These are phyloP conservation scores for Ganoderma lucidum DNA, from an alignment of 1,284 basidiomycete species.

Conservation along the genomic window DNA sequence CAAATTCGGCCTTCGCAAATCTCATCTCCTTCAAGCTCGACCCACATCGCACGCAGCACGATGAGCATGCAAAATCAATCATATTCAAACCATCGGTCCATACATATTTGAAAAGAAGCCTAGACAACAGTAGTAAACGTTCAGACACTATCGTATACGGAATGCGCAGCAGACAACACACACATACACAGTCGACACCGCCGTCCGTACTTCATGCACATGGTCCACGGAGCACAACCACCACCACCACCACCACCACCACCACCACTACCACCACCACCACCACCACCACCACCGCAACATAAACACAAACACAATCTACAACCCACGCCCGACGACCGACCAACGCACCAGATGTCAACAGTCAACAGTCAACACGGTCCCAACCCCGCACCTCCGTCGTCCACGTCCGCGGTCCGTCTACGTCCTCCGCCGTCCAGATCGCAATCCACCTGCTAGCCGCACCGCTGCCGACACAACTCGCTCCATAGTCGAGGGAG, in stretches of 20 bases:
- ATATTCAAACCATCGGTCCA: constrained; percentile 11
- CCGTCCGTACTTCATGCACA: background rate
- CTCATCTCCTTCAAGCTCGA: background rate
- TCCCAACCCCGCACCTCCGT: background rate
- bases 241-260: background rate
- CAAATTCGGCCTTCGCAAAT: background rate
- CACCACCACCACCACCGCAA: background rate
- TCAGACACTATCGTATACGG: constrained; percentile 1
- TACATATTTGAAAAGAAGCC: constrained; percentile 13
- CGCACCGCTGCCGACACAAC: constrained; percentile 10
- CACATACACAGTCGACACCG: background rate
- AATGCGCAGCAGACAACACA: background rate
- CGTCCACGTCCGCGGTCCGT: background rate
- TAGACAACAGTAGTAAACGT: constrained; percentile 6
- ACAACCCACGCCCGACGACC: constrained; percentile 8
- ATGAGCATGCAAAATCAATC: constrained; percentile 12
- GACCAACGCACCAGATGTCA: background rate
- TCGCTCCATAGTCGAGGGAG: background rate
- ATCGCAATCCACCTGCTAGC: background rate
- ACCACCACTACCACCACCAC: background rate
- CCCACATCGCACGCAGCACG: background rate
- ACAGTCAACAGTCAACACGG: background rate
- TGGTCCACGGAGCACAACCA: background rate
- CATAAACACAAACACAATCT: background rate
- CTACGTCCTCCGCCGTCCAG: background rate